Percentiles rank a stretch among this genome's conserved stretches.
Evolutionary conservation across 2,329 filamentous ascomycete species (phyloP).

Genomic region (Plectosphaerella sp.): DNA sequence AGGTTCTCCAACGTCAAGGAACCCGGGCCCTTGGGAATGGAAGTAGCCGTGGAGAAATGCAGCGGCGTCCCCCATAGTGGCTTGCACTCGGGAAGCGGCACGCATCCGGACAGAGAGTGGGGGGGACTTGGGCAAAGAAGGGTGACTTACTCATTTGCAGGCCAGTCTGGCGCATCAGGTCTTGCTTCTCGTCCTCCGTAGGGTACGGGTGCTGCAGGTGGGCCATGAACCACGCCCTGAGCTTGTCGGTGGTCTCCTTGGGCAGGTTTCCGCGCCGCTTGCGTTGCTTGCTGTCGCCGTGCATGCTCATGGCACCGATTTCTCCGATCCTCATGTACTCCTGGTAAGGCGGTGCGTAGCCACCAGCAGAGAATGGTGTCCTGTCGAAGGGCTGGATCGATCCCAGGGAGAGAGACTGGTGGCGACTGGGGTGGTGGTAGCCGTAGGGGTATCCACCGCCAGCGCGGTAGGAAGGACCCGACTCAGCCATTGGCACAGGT

Average conservation of each 20-base stretch:
- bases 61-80: neutral
- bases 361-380: constrained; percentile 35
- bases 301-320: constrained; percentile 28
- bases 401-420: constrained; percentile 41
- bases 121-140: neutral
- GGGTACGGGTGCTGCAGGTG: constrained; percentile 81
- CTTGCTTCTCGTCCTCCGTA: constrained; percentile 72
- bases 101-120: neutral
- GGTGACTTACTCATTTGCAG: constrained; percentile 68
- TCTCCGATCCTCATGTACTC: constrained; percentile 36
- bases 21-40: neutral
- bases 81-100: neutral
- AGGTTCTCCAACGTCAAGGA: constrained; percentile 9
- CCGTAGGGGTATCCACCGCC: constrained; percentile 27
- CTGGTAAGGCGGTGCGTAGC: constrained; percentile 32
- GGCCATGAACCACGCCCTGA: constrained; percentile 75
- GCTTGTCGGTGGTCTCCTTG: constrained; percentile 81
- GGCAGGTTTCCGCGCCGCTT: constrained; percentile 80
- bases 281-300: constrained; percentile 45
- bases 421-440: constrained; percentile 38
- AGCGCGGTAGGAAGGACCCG: constrained; percentile 24
- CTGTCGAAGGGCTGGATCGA: constrained; percentile 38
- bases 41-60: neutral
- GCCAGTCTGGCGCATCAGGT: constrained; percentile 70
- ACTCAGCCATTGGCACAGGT: constrained; percentile 25